Evolutionary conservation across 192 early-diverging fungal genomes (phyloP).

Genomic region (Gonapodya sp.): DNA sequence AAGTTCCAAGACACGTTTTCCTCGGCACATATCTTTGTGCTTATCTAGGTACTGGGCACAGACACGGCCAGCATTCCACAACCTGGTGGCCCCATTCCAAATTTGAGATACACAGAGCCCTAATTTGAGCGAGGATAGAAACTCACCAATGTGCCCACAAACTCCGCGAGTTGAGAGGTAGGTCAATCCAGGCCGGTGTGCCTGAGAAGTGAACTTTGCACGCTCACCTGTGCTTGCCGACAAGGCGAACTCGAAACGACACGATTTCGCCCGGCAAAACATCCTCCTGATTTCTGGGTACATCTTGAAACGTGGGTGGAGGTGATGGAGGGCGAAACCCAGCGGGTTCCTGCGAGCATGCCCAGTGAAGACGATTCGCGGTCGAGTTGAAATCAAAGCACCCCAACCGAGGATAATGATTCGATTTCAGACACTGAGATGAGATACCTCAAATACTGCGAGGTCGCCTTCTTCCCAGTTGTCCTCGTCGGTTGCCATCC

Average conservation of each 20-base stretch:
- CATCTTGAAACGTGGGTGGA: not conserved
- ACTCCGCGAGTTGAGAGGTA: not conserved
- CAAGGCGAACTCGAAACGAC: not conserved
- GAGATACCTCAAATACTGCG: not conserved
- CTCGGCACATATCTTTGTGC: slow-evolving; percentile 2
- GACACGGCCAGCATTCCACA: not conserved
- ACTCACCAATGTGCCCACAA: slow-evolving; percentile 9
- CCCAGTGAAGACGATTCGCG: too few relatives aligned
- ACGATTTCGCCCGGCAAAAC: not conserved
- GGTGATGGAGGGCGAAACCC: slow-evolving; percentile 5
- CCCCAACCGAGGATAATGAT: not conserved
- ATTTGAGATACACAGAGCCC: not conserved
- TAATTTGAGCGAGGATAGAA: not conserved
- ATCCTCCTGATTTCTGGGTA: not conserved
- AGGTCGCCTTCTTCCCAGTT: slow-evolving; percentile 4
- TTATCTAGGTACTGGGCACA: not conserved
- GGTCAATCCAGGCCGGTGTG: not conserved
- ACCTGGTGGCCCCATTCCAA: not conserved
- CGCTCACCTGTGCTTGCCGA: not conserved
- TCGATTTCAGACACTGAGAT: not conserved
- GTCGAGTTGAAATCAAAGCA: too few relatives aligned
- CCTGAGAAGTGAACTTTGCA: not conserved
- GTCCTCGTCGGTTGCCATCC: not conserved
- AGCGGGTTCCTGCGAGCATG: not conserved
- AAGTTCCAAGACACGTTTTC: not conserved